phyloP scores from a whole-genome alignment of 2,329 filamentous ascomycete genomes.

The Cytospora schulzeri region DNA sequence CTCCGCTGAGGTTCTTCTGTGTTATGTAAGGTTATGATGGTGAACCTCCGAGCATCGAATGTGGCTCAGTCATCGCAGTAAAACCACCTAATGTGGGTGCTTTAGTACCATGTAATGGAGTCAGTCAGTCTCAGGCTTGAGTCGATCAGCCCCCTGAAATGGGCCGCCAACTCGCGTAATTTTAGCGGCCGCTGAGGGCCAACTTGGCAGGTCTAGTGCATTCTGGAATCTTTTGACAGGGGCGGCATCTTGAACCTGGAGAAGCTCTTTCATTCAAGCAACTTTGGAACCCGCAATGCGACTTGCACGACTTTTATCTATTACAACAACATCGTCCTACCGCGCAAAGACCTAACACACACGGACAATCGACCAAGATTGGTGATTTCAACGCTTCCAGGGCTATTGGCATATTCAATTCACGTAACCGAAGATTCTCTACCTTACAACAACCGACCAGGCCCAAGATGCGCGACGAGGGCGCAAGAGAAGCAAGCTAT shows the following conservation, averaged over 20 bases:
- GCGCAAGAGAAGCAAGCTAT: neutral
- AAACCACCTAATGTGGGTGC: too few species aligned
- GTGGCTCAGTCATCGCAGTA: too few species aligned
- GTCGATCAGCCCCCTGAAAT: neutral
- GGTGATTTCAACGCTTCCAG: neutral
- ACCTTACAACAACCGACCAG: neutral
- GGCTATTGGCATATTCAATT: too few species aligned
- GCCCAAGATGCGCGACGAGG: neutral
- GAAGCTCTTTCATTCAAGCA: neutral
- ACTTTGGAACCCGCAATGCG: too few species aligned
- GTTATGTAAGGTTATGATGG: too few species aligned
- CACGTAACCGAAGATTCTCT: neutral
- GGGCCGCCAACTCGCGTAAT: neutral
- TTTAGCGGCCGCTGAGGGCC: neutral
- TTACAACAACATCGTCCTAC: neutral
- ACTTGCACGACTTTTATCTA: too few species aligned
- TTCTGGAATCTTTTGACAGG: neutral
- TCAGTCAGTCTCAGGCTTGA: too few species aligned
- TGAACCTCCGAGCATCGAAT: too few species aligned
- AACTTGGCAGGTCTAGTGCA: neutral
- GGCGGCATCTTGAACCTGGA: neutral
- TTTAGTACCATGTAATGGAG: too few species aligned
- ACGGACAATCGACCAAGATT: neutral
- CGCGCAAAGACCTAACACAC: neutral
- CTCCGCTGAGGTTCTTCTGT: too few species aligned